These are phyloP conservation scores for Eucalyptus marginata DNA, from an alignment of 345 rosid genomes.

Conservation along the genomic window DNA sequence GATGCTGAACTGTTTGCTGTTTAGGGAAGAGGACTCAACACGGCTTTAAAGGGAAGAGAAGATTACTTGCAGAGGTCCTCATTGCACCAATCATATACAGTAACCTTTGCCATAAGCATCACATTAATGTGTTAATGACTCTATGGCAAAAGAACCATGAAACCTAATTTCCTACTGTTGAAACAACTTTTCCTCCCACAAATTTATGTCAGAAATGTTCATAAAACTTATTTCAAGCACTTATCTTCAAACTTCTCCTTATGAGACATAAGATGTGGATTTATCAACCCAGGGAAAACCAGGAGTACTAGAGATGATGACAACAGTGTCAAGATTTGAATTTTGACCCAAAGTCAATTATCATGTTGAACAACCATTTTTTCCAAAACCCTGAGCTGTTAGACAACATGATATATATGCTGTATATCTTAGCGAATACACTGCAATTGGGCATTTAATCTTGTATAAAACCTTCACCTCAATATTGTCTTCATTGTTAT, in stretches of 20 bases:
- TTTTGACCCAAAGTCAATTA: background rate
- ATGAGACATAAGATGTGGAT: background rate
- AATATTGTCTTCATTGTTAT: slow-evolving; percentile 11
- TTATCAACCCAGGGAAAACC: background rate
- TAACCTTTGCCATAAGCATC: background rate
- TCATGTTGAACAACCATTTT: background rate
- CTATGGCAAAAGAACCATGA: background rate
- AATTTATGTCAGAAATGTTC: background rate
- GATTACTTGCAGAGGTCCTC: background rate
- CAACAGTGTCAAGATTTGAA: background rate
- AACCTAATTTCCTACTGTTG: background rate
- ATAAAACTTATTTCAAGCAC: background rate
- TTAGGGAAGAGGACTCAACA: background rate
- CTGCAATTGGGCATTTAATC: background rate
- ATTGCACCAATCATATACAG: background rate
- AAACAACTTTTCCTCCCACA: background rate
- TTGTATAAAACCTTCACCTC: slow-evolving; percentile 23
- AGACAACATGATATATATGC: background rate
- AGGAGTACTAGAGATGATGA: background rate
- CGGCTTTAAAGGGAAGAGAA: background rate
- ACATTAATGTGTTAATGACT: background rate
- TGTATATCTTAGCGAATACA: background rate
- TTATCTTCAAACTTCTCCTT: background rate
- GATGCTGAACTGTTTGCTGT: background rate
- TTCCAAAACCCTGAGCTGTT: background rate